These are phyloP conservation scores for Dryadomyces quercus-mongolicae DNA, from an alignment of 2,329 filamentous ascomycete species.

Conservation along the genomic window DNA sequence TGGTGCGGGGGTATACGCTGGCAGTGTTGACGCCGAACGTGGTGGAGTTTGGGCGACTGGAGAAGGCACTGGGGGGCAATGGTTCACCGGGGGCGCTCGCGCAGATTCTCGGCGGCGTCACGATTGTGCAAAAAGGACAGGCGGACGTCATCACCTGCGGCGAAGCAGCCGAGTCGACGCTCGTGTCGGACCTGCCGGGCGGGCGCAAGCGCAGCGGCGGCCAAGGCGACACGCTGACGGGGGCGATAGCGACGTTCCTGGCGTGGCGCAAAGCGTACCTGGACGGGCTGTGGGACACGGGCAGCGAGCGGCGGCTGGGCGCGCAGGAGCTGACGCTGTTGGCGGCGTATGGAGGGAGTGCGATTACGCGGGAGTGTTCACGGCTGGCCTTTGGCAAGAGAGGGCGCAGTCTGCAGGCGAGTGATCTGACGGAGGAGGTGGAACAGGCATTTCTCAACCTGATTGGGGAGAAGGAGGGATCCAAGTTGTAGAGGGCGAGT, in stretches of 20 bases:
- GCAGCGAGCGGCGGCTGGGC: conserved; percentile 4
- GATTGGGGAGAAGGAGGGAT: conserved; percentile 48
- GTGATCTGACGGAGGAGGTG: conserved; percentile 85
- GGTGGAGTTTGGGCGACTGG: conserved; percentile 78
- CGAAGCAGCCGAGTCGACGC: conserved; percentile 25
- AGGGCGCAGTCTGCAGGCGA: conserved; percentile 81
- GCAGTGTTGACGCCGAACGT: conserved; percentile 93
- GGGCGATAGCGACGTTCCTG: conserved; percentile 75
- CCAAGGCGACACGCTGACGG: conserved; percentile 91
- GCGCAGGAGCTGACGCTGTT: conserved; percentile 52
- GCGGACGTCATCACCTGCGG: conserved; percentile 79
- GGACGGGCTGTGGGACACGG: conserved; percentile 64
- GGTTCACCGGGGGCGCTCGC: conserved; percentile 52
- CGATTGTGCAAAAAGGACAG: conserved; percentile 78
- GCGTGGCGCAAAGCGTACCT: conserved; percentile 83
- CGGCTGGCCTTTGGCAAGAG: conserved; percentile 74
- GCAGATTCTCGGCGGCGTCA: conserved; percentile 71
- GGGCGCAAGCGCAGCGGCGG: conserved; percentile 85
- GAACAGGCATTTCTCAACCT: conserved; percentile 68
- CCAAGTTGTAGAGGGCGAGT: too few relatives aligned
- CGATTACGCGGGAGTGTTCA: conserved; percentile 81
- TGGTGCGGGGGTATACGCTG: conserved; percentile 69
- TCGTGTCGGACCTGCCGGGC: conserved; percentile 65
- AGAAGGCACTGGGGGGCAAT: conserved; percentile 53
- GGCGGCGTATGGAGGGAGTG: conserved; percentile 76